phyloP scores from a whole-genome alignment of 495 filamentous ascomycete species.

The Thermothielavioides terrestris region DNA sequence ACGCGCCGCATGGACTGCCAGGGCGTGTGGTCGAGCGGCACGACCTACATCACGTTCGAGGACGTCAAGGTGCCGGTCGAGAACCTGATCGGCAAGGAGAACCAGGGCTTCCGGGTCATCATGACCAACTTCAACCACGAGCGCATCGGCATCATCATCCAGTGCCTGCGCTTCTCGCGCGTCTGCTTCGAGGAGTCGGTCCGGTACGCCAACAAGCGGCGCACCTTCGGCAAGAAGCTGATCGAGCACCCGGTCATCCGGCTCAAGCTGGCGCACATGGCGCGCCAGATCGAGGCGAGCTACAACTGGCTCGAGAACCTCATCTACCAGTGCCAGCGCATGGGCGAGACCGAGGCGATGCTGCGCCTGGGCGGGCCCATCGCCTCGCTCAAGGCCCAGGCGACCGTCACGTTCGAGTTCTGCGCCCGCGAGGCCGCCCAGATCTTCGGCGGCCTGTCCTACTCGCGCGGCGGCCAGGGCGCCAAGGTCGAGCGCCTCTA shows the following conservation, averaged over 20 bases:
- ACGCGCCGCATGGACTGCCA: constrained; percentile 97
- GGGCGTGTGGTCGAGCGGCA: constrained; percentile 90
- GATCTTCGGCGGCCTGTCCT: constrained; percentile 93
- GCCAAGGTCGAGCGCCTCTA: constrained; percentile 95
- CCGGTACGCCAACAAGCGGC: constrained; percentile 94
- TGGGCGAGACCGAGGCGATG: constrained; percentile 94
- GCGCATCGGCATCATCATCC: constrained; percentile 96
- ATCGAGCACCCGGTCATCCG: constrained; percentile 97
- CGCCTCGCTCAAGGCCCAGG: constrained; percentile 86
- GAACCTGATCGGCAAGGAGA: constrained; percentile 95
- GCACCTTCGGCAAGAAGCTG: constrained; percentile 89
- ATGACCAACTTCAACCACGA: constrained; percentile 99
- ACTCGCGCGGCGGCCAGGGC: constrained; percentile 87
- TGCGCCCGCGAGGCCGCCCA: constrained; percentile 94
- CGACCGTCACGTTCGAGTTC: constrained; percentile 90
- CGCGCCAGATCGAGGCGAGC: constrained; percentile 88
- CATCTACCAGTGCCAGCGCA: constrained; percentile 83
- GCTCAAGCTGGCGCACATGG: constrained; percentile 96
- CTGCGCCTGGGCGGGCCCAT: constrained; percentile 91
- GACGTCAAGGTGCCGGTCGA: constrained; percentile 98
- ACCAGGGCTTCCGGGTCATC: constrained; percentile 96
- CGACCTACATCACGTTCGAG: constrained; percentile 95
- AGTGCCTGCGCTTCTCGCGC: constrained; percentile 87
- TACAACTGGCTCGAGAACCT: constrained; percentile 98
- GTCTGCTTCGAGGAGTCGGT: constrained; percentile 95